phyloP scores from a whole-genome alignment of 1,284 basidiomycete species.

The Moniliophthora roreri region DNA sequence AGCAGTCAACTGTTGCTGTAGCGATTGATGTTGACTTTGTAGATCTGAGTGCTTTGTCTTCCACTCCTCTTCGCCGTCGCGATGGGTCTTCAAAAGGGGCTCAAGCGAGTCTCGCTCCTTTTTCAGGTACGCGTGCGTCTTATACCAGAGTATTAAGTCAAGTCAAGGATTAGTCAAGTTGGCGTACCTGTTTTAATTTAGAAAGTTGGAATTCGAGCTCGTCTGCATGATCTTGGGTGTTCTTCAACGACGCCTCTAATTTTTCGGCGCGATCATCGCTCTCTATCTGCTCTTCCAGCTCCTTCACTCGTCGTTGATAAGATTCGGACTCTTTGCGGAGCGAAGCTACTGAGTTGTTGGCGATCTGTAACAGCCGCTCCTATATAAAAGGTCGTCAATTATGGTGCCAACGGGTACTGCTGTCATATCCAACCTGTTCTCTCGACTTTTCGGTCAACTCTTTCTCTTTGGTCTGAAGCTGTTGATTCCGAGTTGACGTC shows the following conservation, averaged over 20 bases:
- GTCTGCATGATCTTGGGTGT: slow-evolving; percentile 76
- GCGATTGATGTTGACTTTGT: slow-evolving; percentile 37
- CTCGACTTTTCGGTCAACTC: slow-evolving; percentile 55
- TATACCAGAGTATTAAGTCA: slow-evolving; percentile 12
- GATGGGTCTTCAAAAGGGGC: slow-evolving; percentile 38
- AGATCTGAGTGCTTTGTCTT: slow-evolving; percentile 44
- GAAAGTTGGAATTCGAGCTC: slow-evolving; percentile 79
- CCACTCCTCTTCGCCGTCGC: slow-evolving; percentile 45
- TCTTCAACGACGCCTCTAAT: slow-evolving; percentile 67
- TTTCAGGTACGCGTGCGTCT: slow-evolving; percentile 61
- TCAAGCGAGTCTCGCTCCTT: slow-evolving; percentile 59
- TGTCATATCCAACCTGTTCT: slow-evolving; percentile 51
- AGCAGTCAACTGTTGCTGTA: slow-evolving; percentile 42
- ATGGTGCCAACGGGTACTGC: not conserved
- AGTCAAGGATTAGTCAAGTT: not conserved
- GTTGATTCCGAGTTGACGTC: slow-evolving; percentile 35
- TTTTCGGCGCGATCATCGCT: slow-evolving; percentile 76
- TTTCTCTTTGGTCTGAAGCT: slow-evolving; percentile 50
- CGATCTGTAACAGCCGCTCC: slow-evolving; percentile 73
- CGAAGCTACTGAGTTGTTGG: slow-evolving; percentile 52
- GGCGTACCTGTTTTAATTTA: slow-evolving; percentile 68
- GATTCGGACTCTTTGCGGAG: slow-evolving; percentile 53
- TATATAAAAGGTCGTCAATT: slow-evolving; percentile 23
- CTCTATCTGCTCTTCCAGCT: slow-evolving; percentile 78
- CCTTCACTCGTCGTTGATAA: slow-evolving; percentile 56